Conservation (phyloP, 116 monocot genomes). For the Thalassia testudinum region DNA sequence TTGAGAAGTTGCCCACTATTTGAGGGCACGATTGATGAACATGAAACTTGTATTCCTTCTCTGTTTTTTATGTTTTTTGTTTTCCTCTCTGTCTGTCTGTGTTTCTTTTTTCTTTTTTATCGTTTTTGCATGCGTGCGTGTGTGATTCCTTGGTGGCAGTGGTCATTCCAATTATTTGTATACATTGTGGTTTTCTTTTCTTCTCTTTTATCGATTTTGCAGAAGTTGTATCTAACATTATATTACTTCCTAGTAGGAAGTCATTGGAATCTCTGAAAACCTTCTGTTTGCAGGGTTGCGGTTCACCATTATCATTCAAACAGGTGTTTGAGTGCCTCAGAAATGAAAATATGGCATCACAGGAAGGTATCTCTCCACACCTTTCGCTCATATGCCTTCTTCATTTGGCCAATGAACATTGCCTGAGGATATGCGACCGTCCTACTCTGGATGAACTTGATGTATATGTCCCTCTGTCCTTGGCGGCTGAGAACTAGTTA, state of each 20-base stretch:
- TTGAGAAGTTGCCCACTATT: no score
- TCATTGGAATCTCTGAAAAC: no score
- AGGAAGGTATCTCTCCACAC: conserved; percentile 58
- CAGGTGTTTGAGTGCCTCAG: conserved; percentile 32
- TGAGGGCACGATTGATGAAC: no score
- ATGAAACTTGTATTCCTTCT: no score
- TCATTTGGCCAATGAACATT: conserved; percentile 91
- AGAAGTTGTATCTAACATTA: not conserved
- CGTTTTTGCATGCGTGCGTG: no score
- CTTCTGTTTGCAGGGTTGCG: conserved; percentile 25
- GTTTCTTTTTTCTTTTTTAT: no score
- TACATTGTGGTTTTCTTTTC: not conserved
- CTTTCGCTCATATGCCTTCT: conserved; percentile 84
- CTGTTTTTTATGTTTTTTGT: no score
- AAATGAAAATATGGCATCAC: conserved; percentile 8
- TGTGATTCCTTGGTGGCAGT: no score
- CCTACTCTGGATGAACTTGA: conserved; percentile 62
- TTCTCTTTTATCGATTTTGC: not conserved
- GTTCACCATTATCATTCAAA: conserved; percentile 31
- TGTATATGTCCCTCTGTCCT: conserved; percentile 16
- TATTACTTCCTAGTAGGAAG: no score
- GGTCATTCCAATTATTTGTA: no score
- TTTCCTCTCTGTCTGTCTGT: no score
- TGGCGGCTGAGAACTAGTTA: no score
- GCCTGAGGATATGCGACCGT: conserved; percentile 36